Base-by-base conservation (phyloP, 1,284 basidiomycete species). In the Rhizoctonia solani region DNA sequence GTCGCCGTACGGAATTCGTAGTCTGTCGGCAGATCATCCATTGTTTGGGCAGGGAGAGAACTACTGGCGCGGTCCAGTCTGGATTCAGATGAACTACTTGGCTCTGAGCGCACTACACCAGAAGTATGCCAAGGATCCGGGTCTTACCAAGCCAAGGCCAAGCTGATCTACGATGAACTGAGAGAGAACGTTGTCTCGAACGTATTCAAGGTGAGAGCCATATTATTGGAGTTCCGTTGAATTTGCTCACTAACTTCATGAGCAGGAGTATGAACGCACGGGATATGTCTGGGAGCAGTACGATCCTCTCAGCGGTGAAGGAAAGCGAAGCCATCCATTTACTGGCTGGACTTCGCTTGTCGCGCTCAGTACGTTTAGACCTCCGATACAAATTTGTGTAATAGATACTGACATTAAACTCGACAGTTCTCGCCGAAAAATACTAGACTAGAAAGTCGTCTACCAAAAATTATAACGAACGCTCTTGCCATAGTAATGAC, bases 281-380 rank as follows among this genome's bases (percentile, higher is more conserved):
- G 94, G 93, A 6, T 95, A 93, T 75, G 92, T 94, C 9, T 98
- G 95, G 93, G 95, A 98, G 76, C 95, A 98, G 77, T 98, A 97
- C 76, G 89, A 98, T 75, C 80, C 93, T 0, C 77, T 81, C 8
- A 92, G 86, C 9, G 95, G 95, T 13, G 84, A 91, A 74, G 95
- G 95, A 1, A 84, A 83, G 74, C 81, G 94, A 79, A 94, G 92
- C 73, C 91, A 94, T 76, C 92, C 93, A 0, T 95, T 95, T 79
- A 94, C 92, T 21, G 92, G 92, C n/a, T 95, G 92, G 92, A 93
- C 92, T 27, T 92, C 92, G 34, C 80, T 95, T 50, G 84, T 92
- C 19, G 85, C 92, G 21, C 78, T 95, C 72, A 89, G 87, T 89
- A 74, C 79, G 87, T 75, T 58, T 73, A 72, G 11, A 4, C 73